A percentile compares a stretch with the other conserved stretches of the same genome.
Conservation (phyloP, 2,329 filamentous ascomycete species). For the Didymella pomorum region DNA sequence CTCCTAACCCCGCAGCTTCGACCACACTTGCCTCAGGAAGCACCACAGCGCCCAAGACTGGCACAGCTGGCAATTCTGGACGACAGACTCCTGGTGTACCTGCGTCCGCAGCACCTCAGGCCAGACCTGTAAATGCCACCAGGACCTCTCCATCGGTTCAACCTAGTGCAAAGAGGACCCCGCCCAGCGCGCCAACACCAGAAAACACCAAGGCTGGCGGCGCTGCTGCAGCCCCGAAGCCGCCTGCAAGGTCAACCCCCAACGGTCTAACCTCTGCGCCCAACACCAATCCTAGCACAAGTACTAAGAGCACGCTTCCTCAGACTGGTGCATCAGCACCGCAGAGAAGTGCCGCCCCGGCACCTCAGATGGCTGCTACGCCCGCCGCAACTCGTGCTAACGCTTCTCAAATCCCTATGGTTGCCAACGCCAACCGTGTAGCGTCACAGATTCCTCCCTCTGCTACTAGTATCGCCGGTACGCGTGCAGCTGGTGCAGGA, state of each 20-base stretch:
- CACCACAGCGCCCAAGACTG: background rate
- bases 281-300: background rate
- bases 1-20: background rate
- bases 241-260: conserved; percentile 1
- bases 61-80: conserved; percentile 1
- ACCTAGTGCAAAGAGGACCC: background rate
- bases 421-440: background rate
- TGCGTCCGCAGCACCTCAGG: background rate
- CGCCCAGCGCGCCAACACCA: background rate
- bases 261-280: background rate
- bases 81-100: conserved; percentile 1
- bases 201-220: background rate
- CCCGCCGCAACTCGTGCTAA: conserved; percentile 1
- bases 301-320: background rate
- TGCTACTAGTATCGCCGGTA: background rate
- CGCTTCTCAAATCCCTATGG: conserved; percentile 1
- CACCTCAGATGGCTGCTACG: background rate
- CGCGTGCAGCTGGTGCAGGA: background rate
- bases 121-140: background rate
- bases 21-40: background rate
- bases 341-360: background rate
- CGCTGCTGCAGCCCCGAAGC: background rate
- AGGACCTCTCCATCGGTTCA: background rate
- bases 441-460: background rate
- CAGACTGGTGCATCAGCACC: conserved; percentile 1